Percentiles rank a stretch among this genome's conserved stretches.
Conservation (phyloP, 2,329 filamentous ascomycete genomes). For the Neopestalotiopsis clavispora region DNA sequence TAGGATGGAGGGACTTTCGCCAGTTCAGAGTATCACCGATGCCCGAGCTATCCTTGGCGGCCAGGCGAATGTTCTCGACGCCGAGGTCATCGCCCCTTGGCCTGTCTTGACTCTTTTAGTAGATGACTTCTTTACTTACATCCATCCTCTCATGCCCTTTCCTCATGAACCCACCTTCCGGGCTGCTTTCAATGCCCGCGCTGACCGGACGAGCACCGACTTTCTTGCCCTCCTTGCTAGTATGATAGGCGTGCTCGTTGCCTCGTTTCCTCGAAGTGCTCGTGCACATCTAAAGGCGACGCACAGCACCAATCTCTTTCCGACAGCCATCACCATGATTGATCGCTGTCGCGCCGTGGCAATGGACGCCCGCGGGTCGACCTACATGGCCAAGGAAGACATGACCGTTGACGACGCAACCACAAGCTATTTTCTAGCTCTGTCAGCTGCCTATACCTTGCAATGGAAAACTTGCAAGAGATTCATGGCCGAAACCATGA, state of each 20-base stretch:
- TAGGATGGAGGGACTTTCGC: conserved; percentile 43
- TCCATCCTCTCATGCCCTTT: conserved; percentile 78
- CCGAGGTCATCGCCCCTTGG: conserved; percentile 74
- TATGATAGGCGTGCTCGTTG: conserved; percentile 76
- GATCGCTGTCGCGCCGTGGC: conserved; percentile 74
- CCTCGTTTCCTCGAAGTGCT: conserved; percentile 76
- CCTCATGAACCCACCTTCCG: conserved; percentile 81
- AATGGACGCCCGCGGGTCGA: conserved; percentile 67
- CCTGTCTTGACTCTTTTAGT: conserved; percentile 71
- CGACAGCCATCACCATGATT: conserved; percentile 71
- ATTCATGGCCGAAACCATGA: conserved; percentile 75
- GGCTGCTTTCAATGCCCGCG: conserved; percentile 67
- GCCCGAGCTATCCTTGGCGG: conserved; percentile 51
- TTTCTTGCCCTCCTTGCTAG: conserved; percentile 75
- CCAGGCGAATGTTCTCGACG: conserved; percentile 51
- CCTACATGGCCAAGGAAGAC: conserved; percentile 47
- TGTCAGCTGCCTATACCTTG: conserved; percentile 70
- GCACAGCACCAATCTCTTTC: conserved; percentile 67
- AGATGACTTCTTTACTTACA: conserved; percentile 84
- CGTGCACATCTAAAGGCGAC: conserved; percentile 72
- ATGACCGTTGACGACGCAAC: conserved; percentile 67
- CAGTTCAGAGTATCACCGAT: conserved; percentile 53
- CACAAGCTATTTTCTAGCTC: conserved; percentile 76
- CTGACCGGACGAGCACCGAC: conserved; percentile 68
- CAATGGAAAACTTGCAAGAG: conserved; percentile 70